Evolutionary conservation across 176 grass and related monocot genomes (phyloP).

Genomic region (Oryza glumipatula): DNA sequence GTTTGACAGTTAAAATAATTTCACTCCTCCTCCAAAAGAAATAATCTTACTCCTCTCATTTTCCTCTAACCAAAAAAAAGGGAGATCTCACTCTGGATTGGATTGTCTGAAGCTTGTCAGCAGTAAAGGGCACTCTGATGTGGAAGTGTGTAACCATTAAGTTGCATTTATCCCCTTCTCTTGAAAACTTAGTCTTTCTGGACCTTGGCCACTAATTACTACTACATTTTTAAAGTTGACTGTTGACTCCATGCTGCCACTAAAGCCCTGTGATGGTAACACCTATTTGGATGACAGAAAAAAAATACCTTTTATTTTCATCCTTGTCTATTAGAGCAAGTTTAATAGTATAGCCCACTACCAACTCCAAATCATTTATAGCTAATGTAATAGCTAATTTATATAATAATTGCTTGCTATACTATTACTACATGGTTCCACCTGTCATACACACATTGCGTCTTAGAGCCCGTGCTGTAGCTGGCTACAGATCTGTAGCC

Average conservation of each 20-base stretch:
- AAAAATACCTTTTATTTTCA: neutral
- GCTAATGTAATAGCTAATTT: too few relatives aligned
- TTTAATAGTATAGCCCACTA: too few relatives aligned
- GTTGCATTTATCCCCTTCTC: constrained; percentile 33
- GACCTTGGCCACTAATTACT: constrained; percentile 14
- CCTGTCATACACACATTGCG: too few relatives aligned
- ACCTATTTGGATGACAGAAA: constrained; percentile 3
- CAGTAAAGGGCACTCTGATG: constrained; percentile 33
- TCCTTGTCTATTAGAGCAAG: neutral
- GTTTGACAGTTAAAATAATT: constrained; percentile 7
- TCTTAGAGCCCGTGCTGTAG: too few relatives aligned
- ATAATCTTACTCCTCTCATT: constrained; percentile 42
- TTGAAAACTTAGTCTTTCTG: constrained; percentile 19
- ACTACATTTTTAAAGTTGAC: constrained; percentile 43
- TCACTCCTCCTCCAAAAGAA: neutral
- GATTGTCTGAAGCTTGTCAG: constrained; percentile 18
- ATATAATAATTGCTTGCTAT: too few relatives aligned
- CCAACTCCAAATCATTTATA: too few relatives aligned
- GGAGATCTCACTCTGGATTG: constrained; percentile 32
- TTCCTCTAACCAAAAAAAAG: constrained; percentile 37
- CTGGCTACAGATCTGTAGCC: too few relatives aligned
- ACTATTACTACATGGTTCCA: too few relatives aligned
- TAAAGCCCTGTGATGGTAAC: constrained; percentile 24
- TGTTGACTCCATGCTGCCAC: constrained; percentile 29
- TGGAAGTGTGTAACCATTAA: constrained; percentile 36